These are phyloP conservation scores for Colletotrichum higginsianum DNA, from an alignment of 2,329 filamentous ascomycete genomes.

Conservation along the genomic window DNA sequence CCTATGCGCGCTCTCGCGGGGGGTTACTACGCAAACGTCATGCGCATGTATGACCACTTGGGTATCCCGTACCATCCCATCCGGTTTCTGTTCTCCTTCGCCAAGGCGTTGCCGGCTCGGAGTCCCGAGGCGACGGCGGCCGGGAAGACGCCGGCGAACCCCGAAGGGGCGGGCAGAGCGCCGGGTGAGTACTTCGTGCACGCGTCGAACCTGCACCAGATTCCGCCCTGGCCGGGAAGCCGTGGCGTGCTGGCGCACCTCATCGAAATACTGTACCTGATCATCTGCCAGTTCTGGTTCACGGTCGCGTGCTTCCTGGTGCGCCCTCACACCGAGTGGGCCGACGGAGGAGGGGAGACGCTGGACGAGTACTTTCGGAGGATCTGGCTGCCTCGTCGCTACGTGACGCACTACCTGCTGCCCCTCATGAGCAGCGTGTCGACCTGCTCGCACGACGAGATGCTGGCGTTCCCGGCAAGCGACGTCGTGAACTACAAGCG, in stretches of 20 bases:
- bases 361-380: constrained; percentile 65
- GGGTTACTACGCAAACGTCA: constrained; percentile 69
- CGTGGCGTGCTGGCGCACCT: constrained; percentile 56
- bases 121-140: background rate
- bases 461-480: constrained; percentile 67
- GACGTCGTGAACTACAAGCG: constrained; percentile 68
- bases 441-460: constrained; percentile 66
- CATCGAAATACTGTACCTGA: constrained; percentile 60
- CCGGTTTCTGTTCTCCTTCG: constrained; percentile 68
- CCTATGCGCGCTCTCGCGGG: constrained; percentile 56
- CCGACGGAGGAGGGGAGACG: constrained; percentile 55
- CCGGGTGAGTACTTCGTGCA: constrained; percentile 65
- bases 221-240: constrained; percentile 59
- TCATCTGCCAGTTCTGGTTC: constrained; percentile 68
- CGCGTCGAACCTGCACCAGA: constrained; percentile 67
- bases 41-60: constrained; percentile 69
- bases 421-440: constrained; percentile 69
- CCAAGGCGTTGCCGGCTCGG: constrained; percentile 48
- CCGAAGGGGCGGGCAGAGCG: constrained; percentile 40
- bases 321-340: constrained; percentile 47
- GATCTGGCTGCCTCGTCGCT: constrained; percentile 64
- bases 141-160: background rate
- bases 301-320: constrained; percentile 66
- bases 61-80: constrained; percentile 64
- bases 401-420: constrained; percentile 64